A percentile compares a stretch with the other conserved stretches of the same genome.
These are phyloP conservation scores for Lactuca sativa DNA, from an alignment of 129 eudicot species.

Conservation along the genomic window DNA sequence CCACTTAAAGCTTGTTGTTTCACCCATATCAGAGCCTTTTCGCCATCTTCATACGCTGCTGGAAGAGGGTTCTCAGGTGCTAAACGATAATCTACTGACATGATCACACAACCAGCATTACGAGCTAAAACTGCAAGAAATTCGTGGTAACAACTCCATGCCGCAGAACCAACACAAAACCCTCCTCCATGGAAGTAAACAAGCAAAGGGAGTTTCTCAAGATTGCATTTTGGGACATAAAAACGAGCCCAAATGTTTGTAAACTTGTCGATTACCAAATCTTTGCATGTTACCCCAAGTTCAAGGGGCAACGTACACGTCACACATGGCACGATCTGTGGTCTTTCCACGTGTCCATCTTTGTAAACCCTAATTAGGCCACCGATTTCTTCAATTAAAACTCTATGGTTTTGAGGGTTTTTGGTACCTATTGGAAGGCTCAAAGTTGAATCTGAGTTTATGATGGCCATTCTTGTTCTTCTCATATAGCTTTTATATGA, in stretches of 20 bases:
- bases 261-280: constrained; percentile 50
- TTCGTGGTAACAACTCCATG: constrained; percentile 90
- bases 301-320: constrained; percentile 39
- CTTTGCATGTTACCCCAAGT: constrained; percentile 48
- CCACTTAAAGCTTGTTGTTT: constrained; percentile 41
- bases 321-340: constrained; percentile 54
- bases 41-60: constrained; percentile 79
- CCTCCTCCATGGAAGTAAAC: constrained; percentile 96
- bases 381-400: constrained; percentile 50
- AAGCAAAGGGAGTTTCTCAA: constrained; percentile 43
- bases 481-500: constrained; percentile 29
- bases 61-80: constrained; percentile 96
- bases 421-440: constrained; percentile 36
- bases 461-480: constrained; percentile 52
- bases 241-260: constrained; percentile 78
- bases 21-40: constrained; percentile 53
- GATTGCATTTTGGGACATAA: constrained; percentile 55
- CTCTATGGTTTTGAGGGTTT: constrained; percentile 40
- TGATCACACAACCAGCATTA: constrained; percentile 45
- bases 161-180: constrained; percentile 87
- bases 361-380: constrained; percentile 69
- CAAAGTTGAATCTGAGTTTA: constrained; percentile 36
- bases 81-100: constrained; percentile 76
- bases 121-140: constrained; percentile 56
- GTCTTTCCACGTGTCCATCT: constrained; percentile 76